Percentiles rank a stretch among this genome's conserved stretches.
phyloP scores from a whole-genome alignment of 2,329 filamentous ascomycete genomes.

The Chaetomium sp. region DNA sequence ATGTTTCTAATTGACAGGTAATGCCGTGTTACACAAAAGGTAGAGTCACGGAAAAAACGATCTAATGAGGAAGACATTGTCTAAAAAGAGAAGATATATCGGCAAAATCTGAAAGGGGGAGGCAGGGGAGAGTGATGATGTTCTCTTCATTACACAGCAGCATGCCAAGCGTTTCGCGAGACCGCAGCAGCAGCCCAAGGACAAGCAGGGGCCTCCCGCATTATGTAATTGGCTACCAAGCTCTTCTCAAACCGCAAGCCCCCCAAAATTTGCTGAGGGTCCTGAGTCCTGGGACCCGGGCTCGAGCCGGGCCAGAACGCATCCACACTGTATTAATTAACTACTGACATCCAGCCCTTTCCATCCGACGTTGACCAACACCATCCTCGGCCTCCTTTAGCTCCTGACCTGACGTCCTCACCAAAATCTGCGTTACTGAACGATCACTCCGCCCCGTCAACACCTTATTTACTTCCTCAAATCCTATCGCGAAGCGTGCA shows the following conservation, averaged over 20 bases:
- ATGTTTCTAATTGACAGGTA: no score
- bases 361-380: not conserved
- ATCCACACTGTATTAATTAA: conserved; percentile 11
- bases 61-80: no score
- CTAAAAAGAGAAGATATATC: no score
- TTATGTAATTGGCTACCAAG: conserved; percentile 20
- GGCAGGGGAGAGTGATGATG: no score
- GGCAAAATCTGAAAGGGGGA: no score
- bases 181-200: not conserved
- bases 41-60: no score
- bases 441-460: no score
- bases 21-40: no score
- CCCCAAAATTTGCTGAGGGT: conserved; percentile 21
- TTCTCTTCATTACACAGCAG: not conserved
- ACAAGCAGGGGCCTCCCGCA: conserved; percentile 2
- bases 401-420: no score
- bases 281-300: conserved; percentile 7
- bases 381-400: not conserved
- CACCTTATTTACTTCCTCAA: not conserved
- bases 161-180: conserved; percentile 6
- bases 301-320: not conserved
- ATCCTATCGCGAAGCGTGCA: not conserved
- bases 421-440: no score
- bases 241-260: conserved; percentile 21
- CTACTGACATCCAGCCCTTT: not conserved